These are phyloP conservation scores for Cytidiella melzeri DNA, from an alignment of 768 basidiomycete genomes.

Conservation along the genomic window DNA sequence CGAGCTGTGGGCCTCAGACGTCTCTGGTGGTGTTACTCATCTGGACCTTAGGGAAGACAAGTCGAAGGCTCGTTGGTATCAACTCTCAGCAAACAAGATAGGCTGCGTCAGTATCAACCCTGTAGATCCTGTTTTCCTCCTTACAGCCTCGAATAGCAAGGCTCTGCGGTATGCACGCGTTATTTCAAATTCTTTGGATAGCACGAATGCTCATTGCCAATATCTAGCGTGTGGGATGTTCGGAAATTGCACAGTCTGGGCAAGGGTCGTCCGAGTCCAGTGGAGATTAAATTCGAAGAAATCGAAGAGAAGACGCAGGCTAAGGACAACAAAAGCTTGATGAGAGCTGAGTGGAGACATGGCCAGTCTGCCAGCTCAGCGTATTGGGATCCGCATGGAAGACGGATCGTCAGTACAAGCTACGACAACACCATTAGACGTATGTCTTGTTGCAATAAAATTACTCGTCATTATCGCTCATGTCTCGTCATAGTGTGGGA, in stretches of 20 bases:
- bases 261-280: conserved; percentile 13
- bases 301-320: conserved; percentile 47
- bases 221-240: conserved; percentile 69
- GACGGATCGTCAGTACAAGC: conserved; percentile 75
- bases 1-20: conserved; percentile 85
- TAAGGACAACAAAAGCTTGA: conserved; percentile 42
- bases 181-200: not conserved
- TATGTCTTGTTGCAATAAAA: conserved; percentile 30
- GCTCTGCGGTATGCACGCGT: conserved; percentile 49
- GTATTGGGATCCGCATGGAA: conserved; percentile 80
- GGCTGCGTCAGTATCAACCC: conserved; percentile 80
- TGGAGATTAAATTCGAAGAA: conserved; percentile 33
- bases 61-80: conserved; percentile 52
- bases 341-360: conserved; percentile 65
- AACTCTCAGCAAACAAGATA: conserved; percentile 65
- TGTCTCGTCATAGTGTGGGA: conserved; percentile 61
- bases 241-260: conserved; percentile 52
- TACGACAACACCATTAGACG: conserved; percentile 75
- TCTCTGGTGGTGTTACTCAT: conserved; percentile 63
- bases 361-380: conserved; percentile 77
- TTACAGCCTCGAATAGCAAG: conserved; percentile 75
- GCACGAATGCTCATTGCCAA: not conserved
- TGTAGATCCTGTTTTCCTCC: conserved; percentile 51
- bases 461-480: not conserved
- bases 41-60: conserved; percentile 64